A percentile compares a stretch with the other conserved stretches of the same genome.
Conservation (phyloP, 2,329 filamentous ascomycete genomes). For the Calcarisporium arbuscula region DNA sequence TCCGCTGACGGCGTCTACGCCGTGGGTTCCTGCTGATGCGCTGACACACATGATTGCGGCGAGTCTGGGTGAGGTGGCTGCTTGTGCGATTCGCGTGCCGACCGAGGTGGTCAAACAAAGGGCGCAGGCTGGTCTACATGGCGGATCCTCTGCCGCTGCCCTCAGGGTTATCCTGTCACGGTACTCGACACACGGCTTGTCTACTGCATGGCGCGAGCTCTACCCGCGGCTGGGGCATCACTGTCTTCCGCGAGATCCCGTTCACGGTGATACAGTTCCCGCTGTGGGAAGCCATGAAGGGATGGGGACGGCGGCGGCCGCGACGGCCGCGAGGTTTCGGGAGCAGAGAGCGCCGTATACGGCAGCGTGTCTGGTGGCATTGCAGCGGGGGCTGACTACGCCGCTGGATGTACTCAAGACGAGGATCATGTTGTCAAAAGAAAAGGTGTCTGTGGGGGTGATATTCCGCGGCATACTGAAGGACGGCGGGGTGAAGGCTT, state of each 20-base stretch:
- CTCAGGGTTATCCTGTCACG: conserved; percentile 62
- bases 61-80: conserved; percentile 80
- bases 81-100: conserved; percentile 85
- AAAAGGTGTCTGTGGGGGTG: conserved; percentile 50
- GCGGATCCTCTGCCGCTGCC: conserved; percentile 60
- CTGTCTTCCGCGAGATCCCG: conserved; percentile 90
- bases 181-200: conserved; percentile 35
- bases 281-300: conserved; percentile 90
- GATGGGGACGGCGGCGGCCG: conserved; percentile 47
- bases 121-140: conserved; percentile 80
- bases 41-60: conserved; percentile 78
- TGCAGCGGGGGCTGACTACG: conserved; percentile 81
- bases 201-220: conserved; percentile 69
- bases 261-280: conserved; percentile 98
- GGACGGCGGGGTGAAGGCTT: conserved; percentile 58
- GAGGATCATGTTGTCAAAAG: conserved; percentile 81
- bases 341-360: conserved; percentile 74
- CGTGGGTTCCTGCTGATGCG: conserved; percentile 17
- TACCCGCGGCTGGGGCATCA: conserved; percentile 91
- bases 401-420: conserved; percentile 97
- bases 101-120: conserved; percentile 97
- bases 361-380: conserved; percentile 79
- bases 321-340: conserved; percentile 46
- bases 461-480: conserved; percentile 60
- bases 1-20: conserved; percentile 1